Conservation (phyloP, 768 basidiomycete species). For the Mycena belliarum region DNA sequence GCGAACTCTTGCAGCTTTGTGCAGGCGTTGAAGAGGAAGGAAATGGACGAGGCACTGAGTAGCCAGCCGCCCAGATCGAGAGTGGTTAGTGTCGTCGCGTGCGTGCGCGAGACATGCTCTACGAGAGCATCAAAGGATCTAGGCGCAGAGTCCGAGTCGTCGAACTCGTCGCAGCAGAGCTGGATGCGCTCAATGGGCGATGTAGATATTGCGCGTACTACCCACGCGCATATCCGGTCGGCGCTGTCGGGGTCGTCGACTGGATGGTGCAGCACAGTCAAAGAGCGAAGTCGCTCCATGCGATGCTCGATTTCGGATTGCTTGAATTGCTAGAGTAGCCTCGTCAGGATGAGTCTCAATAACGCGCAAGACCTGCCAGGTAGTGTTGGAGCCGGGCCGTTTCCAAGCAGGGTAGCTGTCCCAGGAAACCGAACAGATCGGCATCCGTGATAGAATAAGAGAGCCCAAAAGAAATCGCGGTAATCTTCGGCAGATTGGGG, state of each 20-base stretch:
- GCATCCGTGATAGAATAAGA: constrained; percentile 60
- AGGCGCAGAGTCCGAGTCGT: constrained; percentile 24
- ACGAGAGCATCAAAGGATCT: constrained; percentile 36
- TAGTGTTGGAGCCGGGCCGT: constrained; percentile 51
- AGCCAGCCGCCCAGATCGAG: constrained; percentile 35
- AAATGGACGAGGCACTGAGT: constrained; percentile 30
- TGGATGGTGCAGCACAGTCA: constrained; percentile 32
- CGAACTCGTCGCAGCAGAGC: constrained; percentile 30
- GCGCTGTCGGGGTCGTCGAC: constrained; percentile 23
- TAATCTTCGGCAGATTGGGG: constrained; percentile 37
- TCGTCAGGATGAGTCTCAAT: neutral
- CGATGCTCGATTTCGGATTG: constrained; percentile 23
- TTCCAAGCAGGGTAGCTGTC: constrained; percentile 40
- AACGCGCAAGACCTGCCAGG: constrained; percentile 36
- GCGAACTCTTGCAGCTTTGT: constrained; percentile 36
- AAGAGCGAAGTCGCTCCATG: constrained; percentile 30
- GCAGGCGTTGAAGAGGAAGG: constrained; percentile 33
- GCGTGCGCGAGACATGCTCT: constrained; percentile 38
- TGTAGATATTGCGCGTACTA: constrained; percentile 35
- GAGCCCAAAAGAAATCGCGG: constrained; percentile 48
- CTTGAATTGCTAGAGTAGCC: constrained; percentile 43
- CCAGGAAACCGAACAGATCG: constrained; percentile 51
- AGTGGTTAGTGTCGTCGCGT: constrained; percentile 32
- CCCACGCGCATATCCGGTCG: constrained; percentile 40
- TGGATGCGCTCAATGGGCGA: constrained; percentile 37